Evolutionary conservation across 2,329 filamentous ascomycete species (phyloP).

Genomic region (Sporothrix protearum): DNA sequence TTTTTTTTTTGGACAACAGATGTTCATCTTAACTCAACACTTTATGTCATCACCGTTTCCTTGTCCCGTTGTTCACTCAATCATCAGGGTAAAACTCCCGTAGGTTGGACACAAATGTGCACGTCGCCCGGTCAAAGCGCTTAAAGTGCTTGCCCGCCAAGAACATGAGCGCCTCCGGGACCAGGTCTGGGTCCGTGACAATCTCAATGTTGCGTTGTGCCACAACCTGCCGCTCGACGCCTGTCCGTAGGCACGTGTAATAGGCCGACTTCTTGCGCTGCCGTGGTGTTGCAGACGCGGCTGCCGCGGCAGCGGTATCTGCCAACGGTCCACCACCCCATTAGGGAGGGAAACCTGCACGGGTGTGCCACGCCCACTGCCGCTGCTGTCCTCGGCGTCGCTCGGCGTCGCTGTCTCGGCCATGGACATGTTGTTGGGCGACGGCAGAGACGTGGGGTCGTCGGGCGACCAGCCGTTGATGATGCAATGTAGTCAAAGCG

Average conservation of each 20-base stretch:
- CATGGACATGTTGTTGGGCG: slow-evolving; percentile 30
- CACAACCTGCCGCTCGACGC: slow-evolving; percentile 60
- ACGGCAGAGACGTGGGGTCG: slow-evolving; percentile 31
- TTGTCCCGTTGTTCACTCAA: slow-evolving; percentile 39
- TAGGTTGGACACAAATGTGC: slow-evolving; percentile 76
- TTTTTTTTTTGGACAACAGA: not conserved
- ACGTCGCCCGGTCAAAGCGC: slow-evolving; percentile 65
- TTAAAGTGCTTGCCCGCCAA: slow-evolving; percentile 85
- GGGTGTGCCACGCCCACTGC: not conserved
- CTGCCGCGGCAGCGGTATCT: not conserved
- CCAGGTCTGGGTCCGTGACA: slow-evolving; percentile 46
- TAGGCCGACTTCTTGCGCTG: slow-evolving; percentile 51
- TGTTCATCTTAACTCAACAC: not conserved
- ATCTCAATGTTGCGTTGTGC: slow-evolving; percentile 76
- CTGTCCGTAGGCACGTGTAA: slow-evolving; percentile 68
- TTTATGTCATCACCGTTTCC: not conserved
- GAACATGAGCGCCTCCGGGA: slow-evolving; percentile 58
- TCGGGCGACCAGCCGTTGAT: slow-evolving; percentile 79
- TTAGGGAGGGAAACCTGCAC: not conserved
- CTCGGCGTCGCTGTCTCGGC: slow-evolving; percentile 36
- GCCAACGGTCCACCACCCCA: not conserved
- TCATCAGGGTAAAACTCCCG: slow-evolving; percentile 83
- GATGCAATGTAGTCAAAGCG: slow-evolving; percentile 73
- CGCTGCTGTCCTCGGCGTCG: slow-evolving; percentile 18
- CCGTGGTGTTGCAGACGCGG: not conserved